Evolutionary conservation across 176 grass and related monocot genomes (phyloP), one percentile per base, ranked within the genome.

Genomic region (Bothriochloa decipiens): DNA sequence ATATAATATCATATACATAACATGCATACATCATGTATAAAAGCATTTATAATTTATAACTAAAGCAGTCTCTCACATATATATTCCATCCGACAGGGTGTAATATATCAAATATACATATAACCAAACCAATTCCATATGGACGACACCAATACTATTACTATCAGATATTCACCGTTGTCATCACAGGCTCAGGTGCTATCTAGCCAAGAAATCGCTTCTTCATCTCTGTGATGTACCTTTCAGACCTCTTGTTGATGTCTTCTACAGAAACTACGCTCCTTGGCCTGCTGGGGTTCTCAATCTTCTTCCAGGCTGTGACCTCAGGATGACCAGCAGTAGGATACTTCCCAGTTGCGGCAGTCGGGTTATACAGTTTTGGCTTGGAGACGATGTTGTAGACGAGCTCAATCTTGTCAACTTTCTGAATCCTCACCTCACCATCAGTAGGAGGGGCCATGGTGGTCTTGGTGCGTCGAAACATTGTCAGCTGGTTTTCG

Each of bases 201-300:
- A 36, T 7, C 37, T 80, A 73, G 28, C 76, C 82, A 5, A 62
- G 37, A 78, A 89, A 89, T 0, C 47, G 62, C 36, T n/a, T 81
- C 87, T 85, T 89, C 70, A 36, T 85, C 28, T 89, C 87, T 45
- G 62, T 75, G 62, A 89, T 89, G 87, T 76, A 89, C 8, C 4
- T 60, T 43, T 89, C 87, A 0, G 87, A 85, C 76, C 76, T 80
- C 76, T 69, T 76, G 82, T 89, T 81, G 76, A 89, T 89, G 29
- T 89, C 82, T 35, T 88, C 81, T 4, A 84, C 18, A 5, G 67
- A 57, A 28, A 73, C 75, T 6, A 74, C 50, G 3, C 60, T 47
- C 71, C 62, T 65, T 2, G 57, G 22, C 22, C 0, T 49, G 64
- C 62, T 35, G n/a, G 63, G 14, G 64, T 55, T 70, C 46, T n/a